Percentiles rank a stretch among this genome's conserved stretches.
Evolutionary conservation across 148 eudicot genomes (phyloP).

Genomic region (Chenopodium quinoa): DNA sequence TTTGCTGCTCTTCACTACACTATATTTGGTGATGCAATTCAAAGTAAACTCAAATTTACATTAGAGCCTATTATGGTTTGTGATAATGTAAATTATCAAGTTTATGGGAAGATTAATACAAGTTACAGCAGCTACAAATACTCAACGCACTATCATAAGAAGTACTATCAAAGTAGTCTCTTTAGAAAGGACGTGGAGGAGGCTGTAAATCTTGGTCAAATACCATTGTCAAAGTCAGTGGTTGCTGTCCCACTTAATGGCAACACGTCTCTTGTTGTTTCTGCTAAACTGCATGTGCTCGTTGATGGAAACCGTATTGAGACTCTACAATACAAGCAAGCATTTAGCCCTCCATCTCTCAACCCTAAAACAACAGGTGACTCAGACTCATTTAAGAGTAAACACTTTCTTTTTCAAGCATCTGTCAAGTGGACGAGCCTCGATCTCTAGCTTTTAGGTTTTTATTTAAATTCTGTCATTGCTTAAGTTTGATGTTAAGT

Average conservation of each 20-base stretch:
- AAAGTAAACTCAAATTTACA: not conserved
- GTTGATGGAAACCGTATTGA: not conserved
- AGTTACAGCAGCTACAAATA: not conserved
- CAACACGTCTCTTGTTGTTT: not conserved
- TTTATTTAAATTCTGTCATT: no score
- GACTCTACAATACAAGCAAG: not conserved
- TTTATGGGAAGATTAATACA: not conserved
- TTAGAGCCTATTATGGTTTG: not conserved
- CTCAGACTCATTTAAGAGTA: no score
- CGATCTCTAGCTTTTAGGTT: no score
- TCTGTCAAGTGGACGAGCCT: no score
- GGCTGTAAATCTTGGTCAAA: not conserved
- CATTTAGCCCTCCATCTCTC: not conserved
- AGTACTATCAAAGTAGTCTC: not conserved
- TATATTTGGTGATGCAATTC: not conserved
- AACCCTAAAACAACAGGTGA: no score
- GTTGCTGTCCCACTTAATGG: slow-evolving; percentile 4
- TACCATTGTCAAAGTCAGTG: slow-evolving; percentile 6
- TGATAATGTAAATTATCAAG: not conserved
- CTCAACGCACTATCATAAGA: not conserved
- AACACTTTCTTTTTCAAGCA: no score
- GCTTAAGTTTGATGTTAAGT: no score
- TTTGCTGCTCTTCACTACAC: slow-evolving; percentile 14
- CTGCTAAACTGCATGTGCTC: not conserved
- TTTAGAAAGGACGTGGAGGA: not conserved